Evolutionary conservation across 164 flowering plant species (phyloP), one percentile per base, ranked within the genome.

Genomic region (Echeveria elegans): DNA sequence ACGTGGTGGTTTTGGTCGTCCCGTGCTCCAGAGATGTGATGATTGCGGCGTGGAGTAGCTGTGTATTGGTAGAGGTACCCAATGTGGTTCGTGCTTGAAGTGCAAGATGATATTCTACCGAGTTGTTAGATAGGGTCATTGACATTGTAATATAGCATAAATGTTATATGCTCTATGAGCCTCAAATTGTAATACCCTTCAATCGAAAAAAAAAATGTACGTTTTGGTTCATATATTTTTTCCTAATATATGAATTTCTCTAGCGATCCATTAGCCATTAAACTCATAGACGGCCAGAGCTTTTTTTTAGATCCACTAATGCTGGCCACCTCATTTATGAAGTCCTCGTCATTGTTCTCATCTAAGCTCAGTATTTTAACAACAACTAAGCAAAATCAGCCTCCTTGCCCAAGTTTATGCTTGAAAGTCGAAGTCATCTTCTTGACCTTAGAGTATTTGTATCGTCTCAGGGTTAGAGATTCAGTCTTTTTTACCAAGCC

Each of bases 201-300:
- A n/a, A n/a, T n/a, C n/a, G n/a, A n/a, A n/a, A n/a, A n/a, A n/a
- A n/a, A n/a, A n/a, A 70, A 26, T n/a, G 21, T 38, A 12, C n/a
- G 50, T 1, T 32, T 32, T 4, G 12, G 11, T 16, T 6, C 26
- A 52, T 50, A 50, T n/a, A n/a, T n/a, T n/a, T n/a, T n/a, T n/a
- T n/a, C n/a, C n/a, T n/a, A n/a, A n/a, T n/a, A n/a, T 34, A 70
- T 70, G 58, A 48, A 69, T 36, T 63, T 69, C 58, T 31, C 63
- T 12, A 60, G 64, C 0, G 64, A 60, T 30, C 64, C 64, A 29
- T 60, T 60, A 29, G 29, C 29, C 58, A 52, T n/a, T 52, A 12
- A 52, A 52, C 58, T 52, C 12, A 23, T 52, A 52, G 58, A 52
- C 30, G 6, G n/a, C n/a, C n/a, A 60, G 36, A 50, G 72, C 72